Evolutionary conservation across 2,329 filamentous ascomycete genomes (phyloP).

Genomic region (Alternaria sp.): DNA sequence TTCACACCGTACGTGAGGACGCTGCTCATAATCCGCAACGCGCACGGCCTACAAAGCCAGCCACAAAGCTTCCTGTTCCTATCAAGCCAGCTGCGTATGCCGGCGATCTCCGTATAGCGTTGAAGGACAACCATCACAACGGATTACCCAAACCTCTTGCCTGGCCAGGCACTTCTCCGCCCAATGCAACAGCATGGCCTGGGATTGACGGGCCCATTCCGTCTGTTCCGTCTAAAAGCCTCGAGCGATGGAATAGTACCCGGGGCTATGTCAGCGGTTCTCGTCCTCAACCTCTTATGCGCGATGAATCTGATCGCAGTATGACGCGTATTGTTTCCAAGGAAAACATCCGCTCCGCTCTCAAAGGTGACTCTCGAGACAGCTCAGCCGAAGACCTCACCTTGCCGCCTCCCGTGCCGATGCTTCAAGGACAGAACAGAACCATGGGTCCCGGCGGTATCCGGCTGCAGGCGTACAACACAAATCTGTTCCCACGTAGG

Average conservation of each 20-base stretch:
- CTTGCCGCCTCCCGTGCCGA: conserved; percentile 11
- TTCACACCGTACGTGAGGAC: conserved; percentile 17
- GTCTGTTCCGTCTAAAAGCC: conserved; percentile 35
- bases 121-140: conserved; percentile 11
- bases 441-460: conserved; percentile 4
- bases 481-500: conserved; percentile 42
- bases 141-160: conserved; percentile 2
- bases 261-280: not conserved
- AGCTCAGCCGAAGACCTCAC: conserved; percentile 30
- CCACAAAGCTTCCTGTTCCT: conserved; percentile 32
- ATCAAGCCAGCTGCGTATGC: conserved; percentile 27
- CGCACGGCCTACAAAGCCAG: conserved; percentile 8
- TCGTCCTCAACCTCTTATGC: conserved; percentile 10
- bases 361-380: conserved; percentile 31
- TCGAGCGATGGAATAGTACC: conserved; percentile 17
- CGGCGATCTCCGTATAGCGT: conserved; percentile 21
- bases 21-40: conserved; percentile 3
- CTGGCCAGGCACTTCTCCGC: conserved; percentile 18
- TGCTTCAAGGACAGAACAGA: not conserved
- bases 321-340: conserved; percentile 43
- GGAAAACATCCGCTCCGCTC: conserved; percentile 45
- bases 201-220: conserved; percentile 21
- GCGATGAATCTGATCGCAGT: conserved; percentile 13
- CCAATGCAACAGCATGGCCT: conserved; percentile 17
- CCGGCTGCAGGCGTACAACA: conserved; percentile 38